A percentile compares a stretch with the other conserved stretches of the same genome.
phyloP scores from a whole-genome alignment of 2,329 filamentous ascomycete genomes.

The Sarocladium brachiariae region DNA sequence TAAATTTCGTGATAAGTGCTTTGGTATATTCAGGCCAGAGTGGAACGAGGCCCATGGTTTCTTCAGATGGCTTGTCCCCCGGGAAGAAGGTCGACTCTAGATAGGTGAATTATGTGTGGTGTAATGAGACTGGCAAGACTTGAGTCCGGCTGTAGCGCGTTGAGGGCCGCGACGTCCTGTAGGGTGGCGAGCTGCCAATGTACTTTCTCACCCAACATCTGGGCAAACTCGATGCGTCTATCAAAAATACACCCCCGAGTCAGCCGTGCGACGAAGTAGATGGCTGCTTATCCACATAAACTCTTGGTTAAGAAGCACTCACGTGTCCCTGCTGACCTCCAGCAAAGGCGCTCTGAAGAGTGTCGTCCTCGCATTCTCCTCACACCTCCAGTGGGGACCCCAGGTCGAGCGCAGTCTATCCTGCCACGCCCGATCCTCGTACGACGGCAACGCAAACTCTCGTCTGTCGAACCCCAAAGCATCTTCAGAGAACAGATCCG shows the following conservation, averaged over 20 bases:
- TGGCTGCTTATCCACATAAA: too few species aligned
- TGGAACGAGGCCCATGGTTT: background rate
- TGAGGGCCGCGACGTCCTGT: background rate
- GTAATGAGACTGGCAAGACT: background rate
- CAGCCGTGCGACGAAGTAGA: too few species aligned
- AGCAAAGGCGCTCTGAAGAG: background rate
- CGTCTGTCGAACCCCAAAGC: background rate
- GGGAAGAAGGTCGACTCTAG: background rate
- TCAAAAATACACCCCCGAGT: too few species aligned
- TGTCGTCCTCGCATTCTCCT: background rate
- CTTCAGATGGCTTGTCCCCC: background rate
- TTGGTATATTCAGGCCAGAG: background rate
- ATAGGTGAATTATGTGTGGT: background rate
- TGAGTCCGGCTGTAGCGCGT: background rate
- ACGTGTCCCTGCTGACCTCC: background rate
- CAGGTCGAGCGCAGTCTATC: background rate
- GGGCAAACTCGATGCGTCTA: background rate
- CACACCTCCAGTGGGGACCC: background rate
- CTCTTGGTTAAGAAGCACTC: too few species aligned
- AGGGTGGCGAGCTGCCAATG: background rate
- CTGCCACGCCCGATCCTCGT: background rate
- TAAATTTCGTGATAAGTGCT: background rate
- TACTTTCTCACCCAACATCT: background rate
- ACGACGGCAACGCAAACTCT: background rate
- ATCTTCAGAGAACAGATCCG: background rate